Evolutionary conservation across 2,329 filamentous ascomycete species (phyloP).

Genomic region (Trichoderma pleuroti): DNA sequence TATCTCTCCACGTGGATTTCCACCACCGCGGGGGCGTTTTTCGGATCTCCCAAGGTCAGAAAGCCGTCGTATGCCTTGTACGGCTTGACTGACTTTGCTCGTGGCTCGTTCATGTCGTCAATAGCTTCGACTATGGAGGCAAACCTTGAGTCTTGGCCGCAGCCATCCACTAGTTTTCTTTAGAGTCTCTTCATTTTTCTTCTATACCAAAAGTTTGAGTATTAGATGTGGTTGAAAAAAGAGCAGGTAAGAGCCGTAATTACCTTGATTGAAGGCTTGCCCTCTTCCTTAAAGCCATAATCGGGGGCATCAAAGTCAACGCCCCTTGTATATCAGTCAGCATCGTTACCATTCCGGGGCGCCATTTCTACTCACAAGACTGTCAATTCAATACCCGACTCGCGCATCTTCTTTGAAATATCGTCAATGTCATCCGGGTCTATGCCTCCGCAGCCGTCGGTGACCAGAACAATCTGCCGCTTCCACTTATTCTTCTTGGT

Average conservation of each 20-base stretch:
- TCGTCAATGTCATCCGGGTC: slow-evolving; percentile 67
- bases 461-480: slow-evolving; percentile 78
- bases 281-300: slow-evolving; percentile 87
- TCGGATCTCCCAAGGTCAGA: slow-evolving; percentile 74
- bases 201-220: slow-evolving; percentile 25
- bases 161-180: slow-evolving; percentile 63
- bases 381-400: slow-evolving; percentile 71
- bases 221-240: neutral
- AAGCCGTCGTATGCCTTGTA: slow-evolving; percentile 75
- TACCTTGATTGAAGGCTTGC: slow-evolving; percentile 71
- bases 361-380: slow-evolving; percentile 61
- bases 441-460: slow-evolving; percentile 71
- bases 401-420: slow-evolving; percentile 71
- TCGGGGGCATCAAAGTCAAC: slow-evolving; percentile 91
- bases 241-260: neutral
- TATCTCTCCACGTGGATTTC: slow-evolving; percentile 87
- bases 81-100: slow-evolving; percentile 71
- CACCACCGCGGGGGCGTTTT: slow-evolving; percentile 70
- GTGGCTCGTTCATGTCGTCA: slow-evolving; percentile 71
- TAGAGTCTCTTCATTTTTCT: slow-evolving; percentile 67
- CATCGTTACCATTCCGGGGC: neutral
- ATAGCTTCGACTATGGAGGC: slow-evolving; percentile 87
- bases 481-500: slow-evolving; percentile 81
- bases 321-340: slow-evolving; percentile 53
- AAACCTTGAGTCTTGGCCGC: slow-evolving; percentile 60